Base-by-base conservation (phyloP, 352 stramenopile species). In the Pythium utonaiense region DNA sequence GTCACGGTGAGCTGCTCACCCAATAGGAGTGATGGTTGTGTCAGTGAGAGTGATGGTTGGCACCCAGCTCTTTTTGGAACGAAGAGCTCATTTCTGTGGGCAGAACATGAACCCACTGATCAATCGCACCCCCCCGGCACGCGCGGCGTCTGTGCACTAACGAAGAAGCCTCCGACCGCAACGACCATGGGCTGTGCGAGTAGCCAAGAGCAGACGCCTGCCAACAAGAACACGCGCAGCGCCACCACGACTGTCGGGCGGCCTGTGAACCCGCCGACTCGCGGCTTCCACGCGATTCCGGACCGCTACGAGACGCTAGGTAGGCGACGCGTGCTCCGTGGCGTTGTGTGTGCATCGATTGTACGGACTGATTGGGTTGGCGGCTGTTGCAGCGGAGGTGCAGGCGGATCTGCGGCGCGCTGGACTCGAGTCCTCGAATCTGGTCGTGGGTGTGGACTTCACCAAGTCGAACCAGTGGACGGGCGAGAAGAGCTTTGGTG, bases 381-480 rank as follows among this genome's bases (percentile, higher is more conserved):
- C n/a, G n/a, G n/a, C n/a, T 50, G 9, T 10, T n/a, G 28, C 64
- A 86, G 73, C 76, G 19, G 71, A 83, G 61, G 73, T 84, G 16
- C 70, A 83, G 59, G 67, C 70, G 28, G 71, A 80, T 22, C 53
- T 80, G 24, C 62, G 79, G 62, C 76, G 42, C 40, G 62, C 62
- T 10, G 79, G 81, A 13, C 70, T 92, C 14, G 78, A 90, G 61
- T 86, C 80, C 14, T 89, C 75, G 13, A 89, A 89, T 56, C 60
- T 92, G 40, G 65, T 93, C 47, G 69, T 93, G 49, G 78, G 67
- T 27, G 67, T 93, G 40, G 83, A 91, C 60, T 91, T 80, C 53
- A 88, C 83, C 31, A 86, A 83, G 30, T 83, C 77, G 6, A 93
- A 93, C 59, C 41, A 93, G 79, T 84, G 68, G 69, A 91, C 74